Evolutionary conservation across 169 alveolate species (phyloP).

Genomic region (Amoebophrya sp.): DNA sequence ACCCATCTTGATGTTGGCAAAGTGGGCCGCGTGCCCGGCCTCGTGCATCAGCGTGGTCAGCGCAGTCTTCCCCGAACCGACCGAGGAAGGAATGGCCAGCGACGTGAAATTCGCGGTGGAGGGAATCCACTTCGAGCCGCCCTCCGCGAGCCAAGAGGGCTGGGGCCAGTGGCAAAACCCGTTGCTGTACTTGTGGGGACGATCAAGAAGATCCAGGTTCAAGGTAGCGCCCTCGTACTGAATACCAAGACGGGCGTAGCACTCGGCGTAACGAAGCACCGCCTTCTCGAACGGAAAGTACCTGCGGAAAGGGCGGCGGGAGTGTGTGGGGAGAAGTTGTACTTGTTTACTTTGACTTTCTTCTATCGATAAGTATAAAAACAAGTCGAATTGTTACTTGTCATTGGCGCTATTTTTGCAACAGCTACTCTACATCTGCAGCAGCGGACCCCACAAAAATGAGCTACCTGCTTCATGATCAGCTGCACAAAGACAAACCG

Average conservation of each 20-base stretch:
- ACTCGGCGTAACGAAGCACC: not conserved
- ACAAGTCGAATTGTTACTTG: too few relatives aligned
- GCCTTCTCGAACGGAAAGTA: slow-evolving; percentile 7
- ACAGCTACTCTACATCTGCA: too few relatives aligned
- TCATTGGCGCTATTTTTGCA: too few relatives aligned
- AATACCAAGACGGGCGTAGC: not conserved
- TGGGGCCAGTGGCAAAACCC: slow-evolving; percentile 11
- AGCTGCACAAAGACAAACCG: too few relatives aligned
- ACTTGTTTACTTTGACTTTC: too few relatives aligned
- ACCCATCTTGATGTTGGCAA: not conserved
- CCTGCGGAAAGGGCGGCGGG: too few relatives aligned
- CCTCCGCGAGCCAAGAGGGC: not conserved
- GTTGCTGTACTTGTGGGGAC: not conserved
- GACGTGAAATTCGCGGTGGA: not conserved
- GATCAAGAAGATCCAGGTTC: not conserved
- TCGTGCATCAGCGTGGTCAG: slow-evolving; percentile 7
- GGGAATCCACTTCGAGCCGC: not conserved
- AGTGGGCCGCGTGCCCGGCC: slow-evolving; percentile 7
- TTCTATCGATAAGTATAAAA: too few relatives aligned
- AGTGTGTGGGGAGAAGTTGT: too few relatives aligned
- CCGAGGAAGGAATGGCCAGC: not conserved
- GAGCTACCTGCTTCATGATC: too few relatives aligned
- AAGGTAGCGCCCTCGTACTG: not conserved
- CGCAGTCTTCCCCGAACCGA: not conserved
- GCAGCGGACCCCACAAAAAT: too few relatives aligned